Base-by-base conservation (phyloP, 2,329 filamentous ascomycete species). In the Aspergillus spinulosporus region DNA sequence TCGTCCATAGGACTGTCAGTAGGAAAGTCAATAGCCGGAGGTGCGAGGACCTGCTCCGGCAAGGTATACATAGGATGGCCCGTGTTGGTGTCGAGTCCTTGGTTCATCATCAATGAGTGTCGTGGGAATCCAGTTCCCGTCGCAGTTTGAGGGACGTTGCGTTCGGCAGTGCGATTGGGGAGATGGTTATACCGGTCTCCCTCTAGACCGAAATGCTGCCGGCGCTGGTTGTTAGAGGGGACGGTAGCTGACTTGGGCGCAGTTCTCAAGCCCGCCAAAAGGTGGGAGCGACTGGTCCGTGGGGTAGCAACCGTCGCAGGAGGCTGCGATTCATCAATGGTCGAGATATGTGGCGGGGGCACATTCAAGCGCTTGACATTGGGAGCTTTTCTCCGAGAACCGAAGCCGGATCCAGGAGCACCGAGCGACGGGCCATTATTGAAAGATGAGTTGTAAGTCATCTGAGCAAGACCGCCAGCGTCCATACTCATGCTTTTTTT, bases 381-480 rank as follows among this genome's bases (percentile, higher is more conserved):
- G 69, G 90, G 85, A 64, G 90, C 89, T 70, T 95, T 90, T 63
- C 86, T 84, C 66, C 94, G 88, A 67, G 92, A 93, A 61, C 90
- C 91, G 71, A 96, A 89, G 69, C 92, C 90, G 63, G 88, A 85
- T 60, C 85, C 81, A 52, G 92, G 88, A 78, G 90, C 85, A 70
- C 87, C 85, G 67, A 96, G 82, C 67, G 85, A 87, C 75, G 68
- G 73, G 68, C 84, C 84, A 72, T 84, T 81, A 71, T 84, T 81
- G 74, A 88, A 82, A 74, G 83, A 79, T 75, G 89, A 89, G 76
- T 87, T 90, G 82, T 91, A 93, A 80, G 91, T 90, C 93, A 97
- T 97, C 84, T 95, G 92, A 94, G 92, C 88, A 82, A 96, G 90
- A 94, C 92, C 91, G 84, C 93, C 93, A 85, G 93, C 88, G 93